These are phyloP conservation scores for Yamadazyma diospyri DNA, from an alignment of 1,139 yeast genomes.

Conservation along the genomic window DNA sequence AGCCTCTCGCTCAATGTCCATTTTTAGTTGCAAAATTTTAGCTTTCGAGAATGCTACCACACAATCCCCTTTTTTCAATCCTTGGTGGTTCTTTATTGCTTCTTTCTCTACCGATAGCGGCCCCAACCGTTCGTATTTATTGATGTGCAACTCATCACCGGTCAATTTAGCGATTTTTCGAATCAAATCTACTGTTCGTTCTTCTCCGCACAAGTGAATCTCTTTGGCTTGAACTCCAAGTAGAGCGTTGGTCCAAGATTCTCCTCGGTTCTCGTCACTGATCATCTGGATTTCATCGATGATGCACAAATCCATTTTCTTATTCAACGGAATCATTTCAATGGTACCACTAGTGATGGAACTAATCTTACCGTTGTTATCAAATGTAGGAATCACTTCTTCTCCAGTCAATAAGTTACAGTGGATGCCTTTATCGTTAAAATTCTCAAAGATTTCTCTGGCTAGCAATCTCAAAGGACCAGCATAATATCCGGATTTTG, in stretches of 20 bases:
- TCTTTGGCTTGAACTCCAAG: constrained; percentile 85
- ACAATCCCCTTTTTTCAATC: constrained; percentile 74
- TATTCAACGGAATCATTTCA: constrained; percentile 78
- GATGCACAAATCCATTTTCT: constrained; percentile 79
- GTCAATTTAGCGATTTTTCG: constrained; percentile 56
- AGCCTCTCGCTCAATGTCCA: constrained; percentile 59
- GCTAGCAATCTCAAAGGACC: constrained; percentile 92
- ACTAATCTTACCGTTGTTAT: constrained; percentile 67
- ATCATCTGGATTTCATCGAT: constrained; percentile 97
- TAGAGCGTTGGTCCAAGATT: constrained; percentile 93
- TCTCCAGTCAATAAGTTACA: constrained; percentile 95
- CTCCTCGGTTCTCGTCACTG: constrained; percentile 74
- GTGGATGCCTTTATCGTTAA: constrained; percentile 57
- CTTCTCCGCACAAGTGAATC: constrained; percentile 91
- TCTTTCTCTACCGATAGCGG: constrained; percentile 54
- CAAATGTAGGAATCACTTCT: constrained; percentile 72
- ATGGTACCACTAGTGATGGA: constrained; percentile 83
- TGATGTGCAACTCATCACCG: constrained; percentile 74
- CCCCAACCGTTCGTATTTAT: constrained; percentile 72
- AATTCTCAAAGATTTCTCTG: constrained; percentile 82
- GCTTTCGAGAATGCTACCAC: constrained; percentile 81
- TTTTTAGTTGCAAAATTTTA: constrained; percentile 61
- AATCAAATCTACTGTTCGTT: constrained; percentile 68
- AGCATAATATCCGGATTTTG: constrained; percentile 85
- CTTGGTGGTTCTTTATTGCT: constrained; percentile 28